Evolutionary conservation across 257 asterid genomes (phyloP).

Genomic region (Nicotiana otophora): DNA sequence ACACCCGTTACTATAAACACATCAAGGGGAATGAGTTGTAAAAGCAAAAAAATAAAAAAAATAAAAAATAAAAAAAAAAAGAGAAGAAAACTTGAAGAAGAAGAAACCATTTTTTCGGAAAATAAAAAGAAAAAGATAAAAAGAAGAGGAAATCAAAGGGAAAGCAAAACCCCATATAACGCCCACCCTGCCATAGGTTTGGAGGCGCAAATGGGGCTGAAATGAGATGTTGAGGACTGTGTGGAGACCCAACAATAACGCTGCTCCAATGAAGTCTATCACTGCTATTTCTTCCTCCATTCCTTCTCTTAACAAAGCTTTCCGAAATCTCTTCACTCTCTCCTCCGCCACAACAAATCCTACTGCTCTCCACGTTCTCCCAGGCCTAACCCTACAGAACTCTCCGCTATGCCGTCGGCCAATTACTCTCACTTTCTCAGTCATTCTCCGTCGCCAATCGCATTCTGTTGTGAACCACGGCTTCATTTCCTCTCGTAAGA

Average conservation of each 20-base stretch:
- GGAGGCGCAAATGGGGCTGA: not conserved
- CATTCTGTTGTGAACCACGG: conserved; percentile 6
- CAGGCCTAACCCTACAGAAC: not conserved
- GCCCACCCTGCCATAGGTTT: not conserved
- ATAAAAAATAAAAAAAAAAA: no score
- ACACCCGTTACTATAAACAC: no score
- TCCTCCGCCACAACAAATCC: conserved; percentile 1
- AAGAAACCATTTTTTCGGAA: not conserved
- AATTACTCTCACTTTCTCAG: not conserved
- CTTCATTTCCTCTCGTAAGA: conserved; percentile 21
- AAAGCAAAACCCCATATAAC: not conserved
- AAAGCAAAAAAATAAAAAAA: no score
- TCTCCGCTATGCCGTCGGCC: not conserved
- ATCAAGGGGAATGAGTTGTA: no score
- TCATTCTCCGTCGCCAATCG: conserved; percentile 12
- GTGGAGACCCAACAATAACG: conserved; percentile 15
- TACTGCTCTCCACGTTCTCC: not conserved
- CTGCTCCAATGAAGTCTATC: conserved; percentile 11
- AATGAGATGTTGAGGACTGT: not conserved
- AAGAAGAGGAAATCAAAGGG: not conserved
- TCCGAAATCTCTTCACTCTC: conserved; percentile 21
- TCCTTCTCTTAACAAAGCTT: conserved; percentile 6
- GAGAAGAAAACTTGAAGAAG: not conserved
- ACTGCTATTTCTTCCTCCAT: conserved; percentile 1
- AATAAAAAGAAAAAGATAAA: not conserved